Conservation (phyloP, 306 rosid species). For the Cicer pinnatifidum region DNA sequence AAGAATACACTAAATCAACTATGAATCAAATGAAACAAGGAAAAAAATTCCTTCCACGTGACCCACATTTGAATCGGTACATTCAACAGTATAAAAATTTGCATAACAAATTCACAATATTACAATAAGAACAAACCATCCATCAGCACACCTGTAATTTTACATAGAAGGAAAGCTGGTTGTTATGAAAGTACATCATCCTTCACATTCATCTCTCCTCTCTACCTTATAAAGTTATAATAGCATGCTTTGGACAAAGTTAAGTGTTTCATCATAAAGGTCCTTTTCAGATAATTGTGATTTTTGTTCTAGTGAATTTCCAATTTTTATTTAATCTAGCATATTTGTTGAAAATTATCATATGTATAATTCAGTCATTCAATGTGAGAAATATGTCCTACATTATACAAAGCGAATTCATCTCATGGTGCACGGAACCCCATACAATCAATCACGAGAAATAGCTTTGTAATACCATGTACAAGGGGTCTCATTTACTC, state of each 20-base stretch:
- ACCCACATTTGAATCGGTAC: not conserved
- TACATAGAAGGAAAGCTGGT: not conserved
- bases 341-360: not conserved
- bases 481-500: not conserved
- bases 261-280: not conserved
- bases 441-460: not conserved
- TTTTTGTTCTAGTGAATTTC: slow-evolving; percentile 35
- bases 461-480: slow-evolving; percentile 4
- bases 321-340: not conserved
- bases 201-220: slow-evolving; percentile 20
- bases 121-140: slow-evolving; percentile 10
- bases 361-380: not conserved
- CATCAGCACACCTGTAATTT: not conserved
- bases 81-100: not conserved
- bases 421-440: no score
- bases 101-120: not conserved
- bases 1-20: no score
- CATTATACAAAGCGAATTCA: no score
- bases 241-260: slow-evolving; percentile 7
- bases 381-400: not conserved
- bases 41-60: not conserved
- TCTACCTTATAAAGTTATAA: slow-evolving; percentile 1
- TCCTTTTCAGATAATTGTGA: not conserved
- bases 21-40: no score
- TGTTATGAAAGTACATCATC: slow-evolving; percentile 5